A percentile compares a stretch with the other conserved stretches of the same genome.
Evolutionary conservation across 805 yeast genomes (phyloP).

Genomic region (Candida montana): DNA sequence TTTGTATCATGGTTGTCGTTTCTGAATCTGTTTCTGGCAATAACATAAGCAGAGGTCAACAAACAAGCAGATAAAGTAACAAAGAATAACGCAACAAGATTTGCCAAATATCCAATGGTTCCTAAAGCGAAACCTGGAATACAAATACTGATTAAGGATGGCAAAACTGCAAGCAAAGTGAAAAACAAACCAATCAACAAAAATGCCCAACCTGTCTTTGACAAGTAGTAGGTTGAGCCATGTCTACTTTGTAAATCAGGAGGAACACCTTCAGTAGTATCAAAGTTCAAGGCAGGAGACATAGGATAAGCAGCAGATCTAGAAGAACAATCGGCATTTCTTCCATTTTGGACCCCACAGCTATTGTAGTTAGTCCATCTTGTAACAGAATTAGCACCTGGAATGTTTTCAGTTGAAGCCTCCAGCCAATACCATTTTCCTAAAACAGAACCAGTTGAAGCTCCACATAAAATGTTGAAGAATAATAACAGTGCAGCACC

Average conservation of each 20-base stretch:
- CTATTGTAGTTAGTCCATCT: constrained; percentile 85
- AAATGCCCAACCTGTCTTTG: constrained; percentile 67
- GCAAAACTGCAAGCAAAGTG: constrained; percentile 42
- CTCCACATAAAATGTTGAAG: constrained; percentile 65
- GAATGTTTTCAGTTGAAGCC: constrained; percentile 57
- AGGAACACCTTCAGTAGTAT: constrained; percentile 49
- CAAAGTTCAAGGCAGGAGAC: constrained; percentile 75
- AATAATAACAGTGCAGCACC: constrained; percentile 51
- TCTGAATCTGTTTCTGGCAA: constrained; percentile 45
- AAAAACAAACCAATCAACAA: constrained; percentile 53
- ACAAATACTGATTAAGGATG: constrained; percentile 24
- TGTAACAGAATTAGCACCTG: constrained; percentile 36
- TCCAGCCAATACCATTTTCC: constrained; percentile 72
- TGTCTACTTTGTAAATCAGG: constrained; percentile 41
- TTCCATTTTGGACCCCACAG: constrained; percentile 39
- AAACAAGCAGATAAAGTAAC: constrained; percentile 40
- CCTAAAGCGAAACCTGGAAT: constrained; percentile 16
- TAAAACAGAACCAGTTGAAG: constrained; percentile 45
- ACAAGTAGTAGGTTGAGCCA: constrained; percentile 55
- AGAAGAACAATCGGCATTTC: constrained; percentile 44
- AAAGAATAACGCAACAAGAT: constrained; percentile 37
- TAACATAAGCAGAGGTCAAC: constrained; percentile 50
- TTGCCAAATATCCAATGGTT: constrained; percentile 18
- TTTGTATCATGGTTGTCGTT: constrained; percentile 36
- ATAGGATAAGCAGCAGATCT: constrained; percentile 76